These are phyloP conservation scores for Paecilomyces sp. DNA, from an alignment of 2,329 filamentous ascomycete genomes.

Conservation along the genomic window DNA sequence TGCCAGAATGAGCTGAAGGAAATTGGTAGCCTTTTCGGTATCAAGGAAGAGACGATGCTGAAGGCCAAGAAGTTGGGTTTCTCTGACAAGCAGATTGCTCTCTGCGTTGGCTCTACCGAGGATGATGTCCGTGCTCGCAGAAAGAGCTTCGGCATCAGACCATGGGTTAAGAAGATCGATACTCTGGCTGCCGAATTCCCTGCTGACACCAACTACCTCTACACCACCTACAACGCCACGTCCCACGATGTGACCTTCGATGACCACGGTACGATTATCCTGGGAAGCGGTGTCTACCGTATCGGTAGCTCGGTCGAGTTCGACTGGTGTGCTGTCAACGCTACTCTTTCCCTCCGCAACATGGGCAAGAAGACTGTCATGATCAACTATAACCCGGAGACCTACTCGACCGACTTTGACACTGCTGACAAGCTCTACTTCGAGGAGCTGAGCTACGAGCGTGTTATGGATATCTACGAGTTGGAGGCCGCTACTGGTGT, in stretches of 20 bases:
- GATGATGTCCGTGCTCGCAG: conserved; percentile 81
- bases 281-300: conserved; percentile 93
- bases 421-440: conserved; percentile 90
- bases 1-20: conserved; percentile 79
- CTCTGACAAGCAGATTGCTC: conserved; percentile 90
- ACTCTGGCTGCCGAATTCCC: conserved; percentile 96
- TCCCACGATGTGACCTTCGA: conserved; percentile 91
- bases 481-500: conserved; percentile 78
- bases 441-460: conserved; percentile 92
- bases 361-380: conserved; percentile 97
- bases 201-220: conserved; percentile 89
- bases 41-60: conserved; percentile 81
- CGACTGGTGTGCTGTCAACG: conserved; percentile 95
- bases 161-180: conserved; percentile 98
- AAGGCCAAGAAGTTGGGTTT: conserved; percentile 98
- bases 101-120: conserved; percentile 76
- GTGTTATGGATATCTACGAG: conserved; percentile 98
- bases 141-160: conserved; percentile 79
- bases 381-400: conserved; percentile 91
- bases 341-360: conserved; percentile 70
- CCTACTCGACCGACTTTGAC: conserved; percentile 77
- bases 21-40: conserved; percentile 69
- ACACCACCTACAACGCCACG: conserved; percentile 95
- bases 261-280: conserved; percentile 80
- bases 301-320: conserved; percentile 98